A percentile compares a stretch with the other conserved stretches of the same genome.
phyloP scores from a whole-genome alignment of 441 rosid genomes.

The Dalechampia spathulata region DNA sequence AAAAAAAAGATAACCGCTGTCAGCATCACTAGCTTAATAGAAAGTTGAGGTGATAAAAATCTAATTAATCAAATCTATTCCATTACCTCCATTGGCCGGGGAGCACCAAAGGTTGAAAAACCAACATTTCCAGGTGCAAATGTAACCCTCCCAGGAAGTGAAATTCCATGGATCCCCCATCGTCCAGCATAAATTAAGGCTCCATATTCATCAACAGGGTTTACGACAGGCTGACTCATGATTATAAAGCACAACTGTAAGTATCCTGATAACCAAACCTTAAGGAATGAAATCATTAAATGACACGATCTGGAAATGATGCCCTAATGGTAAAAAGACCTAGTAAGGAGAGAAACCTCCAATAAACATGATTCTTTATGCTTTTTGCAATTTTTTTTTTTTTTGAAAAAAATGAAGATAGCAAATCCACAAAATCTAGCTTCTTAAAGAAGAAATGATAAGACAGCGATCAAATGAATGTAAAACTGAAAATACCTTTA shows the following conservation, averaged over 20 bases:
- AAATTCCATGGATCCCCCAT: conserved; percentile 87
- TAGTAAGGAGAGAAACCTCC: not conserved
- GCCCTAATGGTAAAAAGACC: not conserved
- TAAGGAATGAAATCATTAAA: not conserved
- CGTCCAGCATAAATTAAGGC: conserved; percentile 88
- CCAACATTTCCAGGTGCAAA: conserved; percentile 98
- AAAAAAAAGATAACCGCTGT: not conserved
- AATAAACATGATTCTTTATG: no score
- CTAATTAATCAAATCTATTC: not conserved
- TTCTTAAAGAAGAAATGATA: conserved; percentile 1
- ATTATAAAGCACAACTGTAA: conserved; percentile 4
- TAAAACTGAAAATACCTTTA: no score
- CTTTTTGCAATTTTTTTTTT: no score
- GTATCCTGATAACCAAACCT: conserved; percentile 6
- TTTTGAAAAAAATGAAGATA: no score
- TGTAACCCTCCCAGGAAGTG: conserved; percentile 89
- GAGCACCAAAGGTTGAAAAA: conserved; percentile 87
- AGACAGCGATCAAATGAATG: not conserved
- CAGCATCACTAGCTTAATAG: conserved; percentile 9
- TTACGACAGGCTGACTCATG: conserved; percentile 49
- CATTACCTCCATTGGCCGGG: conserved; percentile 80
- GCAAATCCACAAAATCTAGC: not conserved
- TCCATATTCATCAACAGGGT: conserved; percentile 79
- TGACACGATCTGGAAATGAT: not conserved
- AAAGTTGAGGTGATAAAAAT: not conserved